Base-by-base conservation (phyloP, 164 flowering plant species). In the Vitis vinifera region DNA sequence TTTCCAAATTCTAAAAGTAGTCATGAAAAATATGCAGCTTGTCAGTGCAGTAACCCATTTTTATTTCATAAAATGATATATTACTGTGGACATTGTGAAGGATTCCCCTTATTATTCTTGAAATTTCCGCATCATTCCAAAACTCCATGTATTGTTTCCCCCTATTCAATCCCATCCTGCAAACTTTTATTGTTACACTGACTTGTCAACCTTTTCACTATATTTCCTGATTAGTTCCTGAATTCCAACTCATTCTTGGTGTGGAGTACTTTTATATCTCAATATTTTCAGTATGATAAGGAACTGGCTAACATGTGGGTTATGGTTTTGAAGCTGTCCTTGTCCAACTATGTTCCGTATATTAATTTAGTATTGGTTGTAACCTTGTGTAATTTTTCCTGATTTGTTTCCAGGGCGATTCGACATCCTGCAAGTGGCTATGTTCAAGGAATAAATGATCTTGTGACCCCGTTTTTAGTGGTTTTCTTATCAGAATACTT, bases 381-480 rank as follows among this genome's bases (percentile, higher is more conserved):
- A 11, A 23, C 8, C 3, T 27, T 13, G 14, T 15, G 52, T 71
- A 1, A 55, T 48, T 65, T 23, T 69, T 59, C 48, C 51, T 63
- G 51, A 14, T 69, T 56, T 70, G 17, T 69, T 79, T 81, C 71
- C 88, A 93, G 98, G 99, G 99, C 99, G 51, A 93, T 95, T 73
- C 86, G 99, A 59, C 99, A 95, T 85, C 99, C 99, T 67, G 98
- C 99, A 47, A 93, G 99, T 76, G 97, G 98, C 71, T 95, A 95
- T 78, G 99, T 95, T 61, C 99, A 95, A 75, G 98, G 99, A 72
- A 95, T 93, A 85, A 95, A 95, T 79, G 98, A 95, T 84, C 98
- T 95, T 64, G 93, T 83, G 59, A 95, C 99, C 19, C 98, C 98
- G 58, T 95, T 95, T 80, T 68, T 95, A 74, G 92, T 95, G 67